Evolutionary conservation across 306 rosid species (phyloP), one percentile per base, ranked within the genome.

Genomic region (Quercus robur): DNA sequence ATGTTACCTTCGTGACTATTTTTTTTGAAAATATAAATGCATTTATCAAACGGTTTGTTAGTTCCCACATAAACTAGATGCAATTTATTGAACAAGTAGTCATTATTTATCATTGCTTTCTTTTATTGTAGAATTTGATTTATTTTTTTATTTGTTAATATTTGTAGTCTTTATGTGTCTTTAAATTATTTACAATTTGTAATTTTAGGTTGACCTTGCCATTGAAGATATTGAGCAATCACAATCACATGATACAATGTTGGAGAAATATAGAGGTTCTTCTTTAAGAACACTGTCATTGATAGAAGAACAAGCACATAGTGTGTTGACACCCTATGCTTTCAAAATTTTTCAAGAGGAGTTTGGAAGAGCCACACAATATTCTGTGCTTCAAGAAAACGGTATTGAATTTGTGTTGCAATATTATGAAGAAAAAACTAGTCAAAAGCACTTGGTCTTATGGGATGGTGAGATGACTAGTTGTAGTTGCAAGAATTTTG

Each of bases 11-110:
- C 23, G 10, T 14, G 70, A 46, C n/a, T 10, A 70, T 78, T 70
- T 78, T 78, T 20, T 44, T 59, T 49, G 77, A 72, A 54, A 71
- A 31, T 46, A 79, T n/a, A 72, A 79, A 71, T 30, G 56, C 77
- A 18, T 79, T 72, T 19, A 8, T 59, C 23, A 79, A 72, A n/a
- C n/a, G 66, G 62, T 71, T 79, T 14, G 52, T 72, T 26, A 61
- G 31, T 30, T 61, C 55, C 63, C 55, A 62, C 5, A 72, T 72
- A 46, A 71, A 44, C 49, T 76, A 46, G 11, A 62, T 28, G 4
- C 31, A 41, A 4, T 63, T 76, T 62, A 2, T 49, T 14, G 62
- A 76, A 15, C 28, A 63, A 26, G 71, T 62, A 18, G 63, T 57
- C 9, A n/a, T 57, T 57, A 57, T 57, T 18, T 57, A 57, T 18